Evolutionary conservation across 148 eudicot species (phyloP).

Genomic region (Pouteria glomerata): DNA sequence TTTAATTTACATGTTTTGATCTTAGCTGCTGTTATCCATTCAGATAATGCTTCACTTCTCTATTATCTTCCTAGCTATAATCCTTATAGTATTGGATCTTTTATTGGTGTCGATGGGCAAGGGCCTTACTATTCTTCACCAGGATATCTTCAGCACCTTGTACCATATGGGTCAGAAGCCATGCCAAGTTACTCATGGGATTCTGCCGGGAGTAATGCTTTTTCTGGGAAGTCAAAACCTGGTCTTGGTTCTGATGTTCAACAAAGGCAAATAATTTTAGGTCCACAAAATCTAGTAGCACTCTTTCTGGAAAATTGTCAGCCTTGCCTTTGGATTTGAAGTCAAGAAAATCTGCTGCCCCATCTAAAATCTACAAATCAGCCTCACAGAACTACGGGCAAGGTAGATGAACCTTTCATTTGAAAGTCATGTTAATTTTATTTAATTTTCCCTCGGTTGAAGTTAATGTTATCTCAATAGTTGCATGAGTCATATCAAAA

Average conservation of each 20-base stretch:
- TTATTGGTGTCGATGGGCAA: constrained; percentile 51
- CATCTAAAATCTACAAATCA: constrained; percentile 39
- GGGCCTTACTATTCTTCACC: constrained; percentile 42
- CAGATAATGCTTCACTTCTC: constrained; percentile 49
- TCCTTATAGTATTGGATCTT: constrained; percentile 52
- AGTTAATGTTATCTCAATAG: background rate
- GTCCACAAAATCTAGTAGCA: constrained; percentile 30
- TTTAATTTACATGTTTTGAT: background rate
- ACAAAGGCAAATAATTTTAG: constrained; percentile 36
- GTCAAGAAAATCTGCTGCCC: constrained; percentile 28
- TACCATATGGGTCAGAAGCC: constrained; percentile 52
- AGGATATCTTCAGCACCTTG: constrained; percentile 45
- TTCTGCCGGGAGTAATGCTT: constrained; percentile 15
- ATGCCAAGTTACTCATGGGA: constrained; percentile 59
- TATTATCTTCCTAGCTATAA: constrained; percentile 58
- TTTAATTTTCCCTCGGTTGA: background rate
- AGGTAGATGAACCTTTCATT: constrained; percentile 17
- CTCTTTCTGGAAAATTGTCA: constrained; percentile 24
- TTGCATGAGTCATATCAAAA: too few relatives aligned
- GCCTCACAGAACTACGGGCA: constrained; percentile 31
- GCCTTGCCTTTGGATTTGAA: constrained; percentile 38
- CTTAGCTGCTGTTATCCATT: constrained; percentile 47
- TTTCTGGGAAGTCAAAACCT: constrained; percentile 23
- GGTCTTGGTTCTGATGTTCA: constrained; percentile 21
- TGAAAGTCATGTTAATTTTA: background rate